Conservation (phyloP, 805 yeast species). For the Diddensiella transvaalensis region DNA sequence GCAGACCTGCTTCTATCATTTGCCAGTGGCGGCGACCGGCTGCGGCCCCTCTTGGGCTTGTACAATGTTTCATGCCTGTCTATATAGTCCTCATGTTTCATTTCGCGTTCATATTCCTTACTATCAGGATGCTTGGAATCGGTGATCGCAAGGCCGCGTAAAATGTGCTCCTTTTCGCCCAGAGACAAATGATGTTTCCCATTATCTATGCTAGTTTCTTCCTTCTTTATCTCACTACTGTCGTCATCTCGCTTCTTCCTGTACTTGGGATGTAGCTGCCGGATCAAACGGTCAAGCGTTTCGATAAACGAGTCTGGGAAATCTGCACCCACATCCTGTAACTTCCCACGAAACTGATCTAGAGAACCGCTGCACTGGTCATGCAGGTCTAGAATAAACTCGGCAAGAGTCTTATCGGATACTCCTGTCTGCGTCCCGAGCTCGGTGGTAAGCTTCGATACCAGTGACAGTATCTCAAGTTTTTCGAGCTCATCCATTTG, state of each 20-base stretch:
- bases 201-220: not conserved
- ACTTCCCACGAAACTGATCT: conserved; percentile 36
- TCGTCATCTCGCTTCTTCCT: conserved; percentile 9
- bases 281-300: conserved; percentile 30
- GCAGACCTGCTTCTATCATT: not conserved
- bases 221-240: not conserved
- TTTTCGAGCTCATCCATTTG: conserved; percentile 32
- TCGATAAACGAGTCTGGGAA: conserved; percentile 32
- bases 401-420: conserved; percentile 44
- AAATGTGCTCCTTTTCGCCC: conserved; percentile 3
- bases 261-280: conserved; percentile 33
- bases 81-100: conserved; percentile 5
- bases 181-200: not conserved
- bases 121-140: conserved; percentile 17
- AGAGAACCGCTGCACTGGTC: conserved; percentile 13
- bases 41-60: not conserved
- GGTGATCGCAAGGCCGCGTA: conserved; percentile 25
- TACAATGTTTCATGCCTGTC: not conserved
- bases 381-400: conserved; percentile 43
- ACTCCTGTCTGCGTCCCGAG: conserved; percentile 35
- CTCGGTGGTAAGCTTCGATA: conserved; percentile 35
- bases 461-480: conserved; percentile 32
- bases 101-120: conserved; percentile 5
- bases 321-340: conserved; percentile 45
- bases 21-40: not conserved